Evolutionary conservation across 176 grass and related monocot genomes (phyloP), one percentile per base, ranked within the genome.

Genomic region (Saccharum officinarum): DNA sequence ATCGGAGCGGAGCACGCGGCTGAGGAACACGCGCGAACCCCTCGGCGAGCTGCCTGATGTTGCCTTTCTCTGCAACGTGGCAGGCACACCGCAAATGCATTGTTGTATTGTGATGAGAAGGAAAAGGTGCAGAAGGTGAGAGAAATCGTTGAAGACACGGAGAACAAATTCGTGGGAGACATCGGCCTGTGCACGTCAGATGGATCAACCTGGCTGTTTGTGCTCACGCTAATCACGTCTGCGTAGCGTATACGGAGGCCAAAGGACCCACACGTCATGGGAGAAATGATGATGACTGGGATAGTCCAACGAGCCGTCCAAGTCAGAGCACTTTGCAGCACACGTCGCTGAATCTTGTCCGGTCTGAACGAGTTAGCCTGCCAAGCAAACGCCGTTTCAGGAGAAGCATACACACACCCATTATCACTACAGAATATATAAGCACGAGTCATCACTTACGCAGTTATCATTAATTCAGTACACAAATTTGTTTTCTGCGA

Each of bases 231-330:
- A 38, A 75, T 66, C 40, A 65, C 57, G 57, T 36, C 41, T 13
- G 63, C 74, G 74, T 85, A 69, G 75, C 49, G 75, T 85, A 23
- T 4, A 85, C 83, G 75, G 13, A 9, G 39, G 18, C 39, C 66
- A 70, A 79, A 49, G 52, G 49, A 59, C 38, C 10, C 14, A 42
- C 37, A 36, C 33, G 3, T 34, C 33, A 34, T 34, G 33, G 33
- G 33, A 34, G 33, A 34, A 34, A 34, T 34, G 22, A 44, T 74
- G 23, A 74, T 74, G 69, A 26, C 5, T 74, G 69, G 15, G 41
- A 44, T 50, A 50, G 47, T 50, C 47, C 47, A 50, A 50, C 14
- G 47, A 16, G 47, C 13, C 14, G 47, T 50, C 47, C 47, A 50
- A 17, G 17, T 46, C 44, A 15, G 5, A 69, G 18, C 79, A 5